These are phyloP conservation scores for Malus sieversii DNA, from an alignment of 306 rosid species.

Conservation along the genomic window DNA sequence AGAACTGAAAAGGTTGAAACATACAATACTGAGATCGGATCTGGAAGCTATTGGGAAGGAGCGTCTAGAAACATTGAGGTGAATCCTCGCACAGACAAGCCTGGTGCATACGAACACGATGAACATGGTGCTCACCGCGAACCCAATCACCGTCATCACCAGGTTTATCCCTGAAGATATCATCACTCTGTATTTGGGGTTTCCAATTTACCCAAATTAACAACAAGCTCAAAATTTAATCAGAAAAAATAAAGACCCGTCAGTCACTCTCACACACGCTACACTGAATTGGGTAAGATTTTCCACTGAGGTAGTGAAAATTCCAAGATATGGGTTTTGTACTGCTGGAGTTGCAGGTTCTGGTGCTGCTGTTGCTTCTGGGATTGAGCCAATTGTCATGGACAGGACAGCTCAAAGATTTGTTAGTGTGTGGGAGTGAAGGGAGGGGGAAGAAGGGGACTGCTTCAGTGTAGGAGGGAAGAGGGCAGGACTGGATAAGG, in stretches of 20 bases:
- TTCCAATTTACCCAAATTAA: background rate
- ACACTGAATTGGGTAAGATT: background rate
- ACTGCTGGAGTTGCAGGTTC: background rate
- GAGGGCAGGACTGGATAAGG: constrained; percentile 17
- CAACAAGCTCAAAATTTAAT: background rate
- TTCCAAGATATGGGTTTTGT: background rate
- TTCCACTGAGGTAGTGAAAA: background rate
- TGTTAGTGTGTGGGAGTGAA: background rate
- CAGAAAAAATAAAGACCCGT: background rate
- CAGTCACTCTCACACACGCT: background rate
- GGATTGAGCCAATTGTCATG: constrained; percentile 1
- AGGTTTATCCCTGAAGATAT: constrained; percentile 75
- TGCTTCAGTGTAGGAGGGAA: constrained; percentile 17
- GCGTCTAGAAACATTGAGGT: constrained; percentile 64
- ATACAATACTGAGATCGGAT: constrained; percentile 72
- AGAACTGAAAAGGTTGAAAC: background rate
- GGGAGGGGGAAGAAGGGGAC: background rate
- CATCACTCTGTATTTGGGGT: constrained; percentile 24
- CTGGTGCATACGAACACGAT: constrained; percentile 83
- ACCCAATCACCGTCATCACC: constrained; percentile 97
- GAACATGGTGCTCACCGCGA: constrained; percentile 90
- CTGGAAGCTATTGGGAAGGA: constrained; percentile 74
- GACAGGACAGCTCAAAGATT: background rate
- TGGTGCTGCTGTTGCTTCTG: background rate
- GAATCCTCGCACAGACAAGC: constrained; percentile 88